These are phyloP conservation scores for Talaromyces sp. DNA, from an alignment of 2,329 filamentous ascomycete genomes.

Conservation along the genomic window DNA sequence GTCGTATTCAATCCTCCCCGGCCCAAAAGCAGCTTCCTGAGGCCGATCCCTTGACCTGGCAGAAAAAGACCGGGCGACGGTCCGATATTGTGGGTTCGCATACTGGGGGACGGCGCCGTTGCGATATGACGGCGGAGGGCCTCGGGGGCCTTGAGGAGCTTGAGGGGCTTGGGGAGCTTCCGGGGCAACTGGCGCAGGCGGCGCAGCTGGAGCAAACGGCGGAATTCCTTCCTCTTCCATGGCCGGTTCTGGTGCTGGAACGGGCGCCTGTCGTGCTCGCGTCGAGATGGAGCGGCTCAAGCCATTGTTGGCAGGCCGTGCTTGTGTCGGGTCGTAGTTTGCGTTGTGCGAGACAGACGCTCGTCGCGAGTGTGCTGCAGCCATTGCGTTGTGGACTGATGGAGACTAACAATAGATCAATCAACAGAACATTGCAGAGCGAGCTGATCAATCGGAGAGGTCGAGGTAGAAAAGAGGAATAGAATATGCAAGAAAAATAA, in stretches of 20 bases:
- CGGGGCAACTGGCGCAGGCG: constrained; percentile 49
- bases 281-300: constrained; percentile 3
- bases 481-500: neutral
- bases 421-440: neutral
- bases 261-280: constrained; percentile 1
- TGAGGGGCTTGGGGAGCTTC: constrained; percentile 45
- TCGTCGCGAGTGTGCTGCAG: constrained; percentile 4
- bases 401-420: neutral
- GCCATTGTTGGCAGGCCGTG: constrained; percentile 1
- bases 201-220: constrained; percentile 8
- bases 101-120: constrained; percentile 30
- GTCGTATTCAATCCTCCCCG: constrained; percentile 5
- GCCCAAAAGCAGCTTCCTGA: constrained; percentile 6
- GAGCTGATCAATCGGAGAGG: neutral
- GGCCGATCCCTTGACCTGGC: constrained; percentile 18
- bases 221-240: constrained; percentile 10
- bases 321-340: neutral
- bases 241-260: constrained; percentile 4
- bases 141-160: constrained; percentile 52
- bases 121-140: constrained; percentile 55
- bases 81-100: constrained; percentile 7
- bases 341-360: constrained; percentile 3
- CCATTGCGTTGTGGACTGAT: neutral
- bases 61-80: constrained; percentile 20
- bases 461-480: neutral